phyloP scores from a whole-genome alignment of 2,329 filamentous ascomycete species.

The Fusarium nanum region DNA sequence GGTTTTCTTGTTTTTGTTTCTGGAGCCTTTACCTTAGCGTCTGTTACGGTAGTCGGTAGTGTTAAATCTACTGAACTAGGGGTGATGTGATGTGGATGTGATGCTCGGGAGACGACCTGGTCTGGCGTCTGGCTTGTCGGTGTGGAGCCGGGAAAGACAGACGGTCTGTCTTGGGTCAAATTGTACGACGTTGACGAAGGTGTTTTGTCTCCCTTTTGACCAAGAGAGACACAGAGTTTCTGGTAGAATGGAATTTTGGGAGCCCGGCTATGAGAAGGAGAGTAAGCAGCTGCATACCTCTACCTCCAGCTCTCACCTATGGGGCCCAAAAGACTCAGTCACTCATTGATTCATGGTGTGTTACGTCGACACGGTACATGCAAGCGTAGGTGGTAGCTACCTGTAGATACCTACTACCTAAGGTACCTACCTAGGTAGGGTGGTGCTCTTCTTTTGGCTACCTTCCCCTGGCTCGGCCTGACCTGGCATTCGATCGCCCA shows the following conservation, averaged over 20 bases:
- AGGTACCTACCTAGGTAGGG: background rate
- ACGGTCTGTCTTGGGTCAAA: conserved; percentile 19
- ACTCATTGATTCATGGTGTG: conserved; percentile 4
- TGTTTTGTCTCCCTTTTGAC: conserved; percentile 21
- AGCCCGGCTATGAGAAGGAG: background rate
- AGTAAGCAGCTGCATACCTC: conserved; percentile 11
- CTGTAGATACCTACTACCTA: background rate
- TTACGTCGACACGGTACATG: conserved; percentile 26
- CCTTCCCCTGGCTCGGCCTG: background rate
- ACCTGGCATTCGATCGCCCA: conserved; percentile 1
- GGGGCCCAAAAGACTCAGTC: background rate
- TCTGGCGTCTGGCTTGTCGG: conserved; percentile 12
- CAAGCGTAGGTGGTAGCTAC: background rate
- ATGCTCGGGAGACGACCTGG: conserved; percentile 31
- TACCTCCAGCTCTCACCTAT: background rate
- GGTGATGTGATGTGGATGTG: conserved; percentile 30
- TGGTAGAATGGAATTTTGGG: background rate
- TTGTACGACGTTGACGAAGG: conserved; percentile 7
- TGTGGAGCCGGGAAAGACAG: conserved; percentile 21
- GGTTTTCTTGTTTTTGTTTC: conserved; percentile 37
- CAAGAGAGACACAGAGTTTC: conserved; percentile 13
- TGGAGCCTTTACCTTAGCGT: conserved; percentile 32
- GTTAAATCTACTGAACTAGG: conserved; percentile 8
- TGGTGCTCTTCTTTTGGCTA: background rate
- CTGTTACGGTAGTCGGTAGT: conserved; percentile 1